phyloP scores from a whole-genome alignment of 192 early-diverging fungal genomes.

The Diversispora epigaea region DNA sequence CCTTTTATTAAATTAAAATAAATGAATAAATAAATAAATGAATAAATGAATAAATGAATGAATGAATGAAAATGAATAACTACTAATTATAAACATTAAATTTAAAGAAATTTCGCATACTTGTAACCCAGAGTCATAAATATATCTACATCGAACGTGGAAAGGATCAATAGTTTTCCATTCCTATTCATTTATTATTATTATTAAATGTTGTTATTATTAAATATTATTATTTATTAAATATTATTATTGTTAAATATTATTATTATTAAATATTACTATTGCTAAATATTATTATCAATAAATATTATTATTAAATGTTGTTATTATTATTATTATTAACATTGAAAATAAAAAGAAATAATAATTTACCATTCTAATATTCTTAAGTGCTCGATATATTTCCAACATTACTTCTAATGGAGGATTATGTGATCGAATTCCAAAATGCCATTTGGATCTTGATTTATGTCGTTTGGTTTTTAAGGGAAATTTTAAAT shows the following conservation, averaged over 20 bases:
- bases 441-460: constrained; percentile 98
- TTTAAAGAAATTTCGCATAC: neutral
- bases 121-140: constrained; percentile 39
- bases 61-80: neutral
- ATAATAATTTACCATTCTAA: constrained; percentile 66
- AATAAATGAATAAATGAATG: no score
- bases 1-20: constrained; percentile 38
- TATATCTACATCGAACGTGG: constrained; percentile 76
- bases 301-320: no score
- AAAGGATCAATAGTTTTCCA: constrained; percentile 93
- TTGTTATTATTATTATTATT: neutral
- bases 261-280: no score
- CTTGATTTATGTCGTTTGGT: constrained; percentile 47
- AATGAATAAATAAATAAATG: no score
- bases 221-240: no score
- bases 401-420: constrained; percentile 97
- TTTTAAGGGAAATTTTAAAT: constrained; percentile 3
- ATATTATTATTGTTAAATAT: no score
- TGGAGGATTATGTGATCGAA: constrained; percentile 86
- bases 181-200: constrained; percentile 41
- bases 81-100: constrained; percentile 27
- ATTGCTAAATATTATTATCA: no score
- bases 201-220: no score
- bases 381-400: constrained; percentile 85
- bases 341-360: neutral